phyloP scores from a whole-genome alignment of 2,329 filamentous ascomycete genomes.

The Epichloe uncinata region DNA sequence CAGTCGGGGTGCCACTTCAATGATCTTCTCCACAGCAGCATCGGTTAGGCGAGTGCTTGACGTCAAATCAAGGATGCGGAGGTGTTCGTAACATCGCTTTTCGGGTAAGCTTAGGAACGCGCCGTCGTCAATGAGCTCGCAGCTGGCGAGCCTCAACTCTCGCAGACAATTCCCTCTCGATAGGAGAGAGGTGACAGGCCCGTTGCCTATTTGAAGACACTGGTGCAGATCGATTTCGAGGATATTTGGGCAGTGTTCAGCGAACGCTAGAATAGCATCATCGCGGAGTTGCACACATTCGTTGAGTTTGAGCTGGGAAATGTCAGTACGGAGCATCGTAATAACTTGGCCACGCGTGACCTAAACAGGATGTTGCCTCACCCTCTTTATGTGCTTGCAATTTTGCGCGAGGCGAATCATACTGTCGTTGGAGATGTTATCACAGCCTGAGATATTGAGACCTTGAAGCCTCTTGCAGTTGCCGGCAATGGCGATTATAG shows the following conservation, averaged over 20 bases:
- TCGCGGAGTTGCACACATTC: conserved; percentile 79
- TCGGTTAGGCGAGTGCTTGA: conserved; percentile 78
- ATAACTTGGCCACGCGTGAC: neutral
- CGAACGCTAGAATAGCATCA: conserved; percentile 70
- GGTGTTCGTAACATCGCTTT: conserved; percentile 58
- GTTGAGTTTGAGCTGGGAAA: conserved; percentile 72
- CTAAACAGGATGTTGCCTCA: conserved; percentile 28
- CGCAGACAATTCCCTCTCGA: conserved; percentile 70
- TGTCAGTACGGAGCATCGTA: neutral
- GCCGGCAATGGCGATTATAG: conserved; percentile 62
- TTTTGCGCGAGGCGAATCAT: conserved; percentile 66
- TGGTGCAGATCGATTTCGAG: conserved; percentile 93
- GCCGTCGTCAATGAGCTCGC: conserved; percentile 70
- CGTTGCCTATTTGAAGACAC: conserved; percentile 68
- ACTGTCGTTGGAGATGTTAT: conserved; percentile 73
- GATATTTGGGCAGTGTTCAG: conserved; percentile 77
- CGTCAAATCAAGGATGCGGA: conserved; percentile 88
- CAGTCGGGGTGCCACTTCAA: conserved; percentile 71
- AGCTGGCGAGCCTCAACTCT: conserved; percentile 77
- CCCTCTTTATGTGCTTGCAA: conserved; percentile 77
- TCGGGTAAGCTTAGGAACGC: conserved; percentile 71
- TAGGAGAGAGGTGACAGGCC: conserved; percentile 70
- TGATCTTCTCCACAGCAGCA: conserved; percentile 75
- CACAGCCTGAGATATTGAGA: conserved; percentile 81
- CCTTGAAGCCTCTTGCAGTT: conserved; percentile 81